phyloP scores from a whole-genome alignment of 1,284 basidiomycete species.

The Wallemia mellicola region DNA sequence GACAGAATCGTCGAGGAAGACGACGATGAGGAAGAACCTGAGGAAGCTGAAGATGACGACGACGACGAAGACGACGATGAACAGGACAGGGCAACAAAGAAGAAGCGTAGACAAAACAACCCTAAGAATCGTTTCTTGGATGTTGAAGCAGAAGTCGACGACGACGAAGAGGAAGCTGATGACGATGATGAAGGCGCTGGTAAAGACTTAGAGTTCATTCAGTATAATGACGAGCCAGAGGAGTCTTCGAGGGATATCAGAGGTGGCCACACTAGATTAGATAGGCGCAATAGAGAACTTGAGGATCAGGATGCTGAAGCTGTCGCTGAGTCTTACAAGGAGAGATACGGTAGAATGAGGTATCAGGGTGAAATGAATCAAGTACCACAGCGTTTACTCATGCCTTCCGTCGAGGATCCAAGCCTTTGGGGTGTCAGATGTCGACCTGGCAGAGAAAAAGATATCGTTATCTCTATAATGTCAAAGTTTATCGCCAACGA shows the following conservation, averaged over 20 bases:
- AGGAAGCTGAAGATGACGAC: conserved; percentile 7
- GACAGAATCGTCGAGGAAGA: background rate
- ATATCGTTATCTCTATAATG: conserved; percentile 79
- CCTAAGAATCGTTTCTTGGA: conserved; percentile 58
- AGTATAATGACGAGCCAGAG: conserved; percentile 30
- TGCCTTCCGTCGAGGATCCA: conserved; percentile 89
- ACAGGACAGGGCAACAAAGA: conserved; percentile 23
- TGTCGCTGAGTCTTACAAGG: conserved; percentile 54
- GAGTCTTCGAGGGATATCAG: conserved; percentile 25
- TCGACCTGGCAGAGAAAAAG: conserved; percentile 73
- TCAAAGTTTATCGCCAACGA: conserved; percentile 60
- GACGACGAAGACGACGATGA: conserved; percentile 15
- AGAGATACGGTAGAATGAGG: conserved; percentile 42
- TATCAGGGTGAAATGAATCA: conserved; percentile 77
- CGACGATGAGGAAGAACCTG: conserved; percentile 6
- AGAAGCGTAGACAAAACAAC: conserved; percentile 26
- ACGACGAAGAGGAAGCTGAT: conserved; percentile 56
- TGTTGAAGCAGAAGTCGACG: conserved; percentile 76
- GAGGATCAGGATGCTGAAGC: conserved; percentile 59
- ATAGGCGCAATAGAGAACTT: conserved; percentile 39
- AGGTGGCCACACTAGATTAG: conserved; percentile 44
- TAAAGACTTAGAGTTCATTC: conserved; percentile 51
- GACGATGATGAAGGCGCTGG: conserved; percentile 64
- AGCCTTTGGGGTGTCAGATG: conserved; percentile 86
- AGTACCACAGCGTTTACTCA: conserved; percentile 75